phyloP scores from a whole-genome alignment of 257 asterid species.

The Asclepias syriaca region DNA sequence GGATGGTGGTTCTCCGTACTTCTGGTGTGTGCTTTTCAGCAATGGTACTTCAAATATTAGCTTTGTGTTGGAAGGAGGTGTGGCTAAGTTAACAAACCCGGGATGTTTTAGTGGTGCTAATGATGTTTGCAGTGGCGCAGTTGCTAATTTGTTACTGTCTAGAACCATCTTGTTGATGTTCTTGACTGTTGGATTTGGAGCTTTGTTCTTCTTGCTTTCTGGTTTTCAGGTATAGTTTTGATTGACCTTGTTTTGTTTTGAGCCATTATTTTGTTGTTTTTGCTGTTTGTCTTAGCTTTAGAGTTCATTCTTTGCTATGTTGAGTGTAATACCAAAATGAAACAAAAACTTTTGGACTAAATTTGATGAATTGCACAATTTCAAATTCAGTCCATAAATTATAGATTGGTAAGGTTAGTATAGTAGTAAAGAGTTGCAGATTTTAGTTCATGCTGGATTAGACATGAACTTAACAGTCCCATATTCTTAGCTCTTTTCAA shows the following conservation, averaged over 20 bases:
- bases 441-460: too few species aligned
- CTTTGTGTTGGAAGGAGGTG: slow-evolving; percentile 51
- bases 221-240: slow-evolving; percentile 12
- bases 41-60: slow-evolving; percentile 60
- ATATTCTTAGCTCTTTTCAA: too few species aligned
- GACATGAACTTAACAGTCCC: too few species aligned
- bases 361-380: too few species aligned
- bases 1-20: slow-evolving; percentile 66
- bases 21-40: slow-evolving; percentile 88
- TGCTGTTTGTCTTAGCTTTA: slow-evolving; percentile 1
- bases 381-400: too few species aligned
- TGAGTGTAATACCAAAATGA: slow-evolving; percentile 11
- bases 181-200: slow-evolving; percentile 35
- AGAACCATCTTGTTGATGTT: slow-evolving; percentile 25
- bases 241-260: background rate
- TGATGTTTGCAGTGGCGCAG: slow-evolving; percentile 44
- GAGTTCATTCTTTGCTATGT: slow-evolving; percentile 13
- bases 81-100: slow-evolving; percentile 56
- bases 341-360: background rate
- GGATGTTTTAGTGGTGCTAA: slow-evolving; percentile 90
- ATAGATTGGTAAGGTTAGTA: too few species aligned
- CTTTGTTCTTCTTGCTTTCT: slow-evolving; percentile 35
- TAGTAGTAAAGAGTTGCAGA: too few species aligned
- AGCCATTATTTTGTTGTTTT: slow-evolving; percentile 6
- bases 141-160: slow-evolving; percentile 19